Evolutionary conservation across 164 flowering plant genomes (phyloP).

Genomic region (Annona squamosa): DNA sequence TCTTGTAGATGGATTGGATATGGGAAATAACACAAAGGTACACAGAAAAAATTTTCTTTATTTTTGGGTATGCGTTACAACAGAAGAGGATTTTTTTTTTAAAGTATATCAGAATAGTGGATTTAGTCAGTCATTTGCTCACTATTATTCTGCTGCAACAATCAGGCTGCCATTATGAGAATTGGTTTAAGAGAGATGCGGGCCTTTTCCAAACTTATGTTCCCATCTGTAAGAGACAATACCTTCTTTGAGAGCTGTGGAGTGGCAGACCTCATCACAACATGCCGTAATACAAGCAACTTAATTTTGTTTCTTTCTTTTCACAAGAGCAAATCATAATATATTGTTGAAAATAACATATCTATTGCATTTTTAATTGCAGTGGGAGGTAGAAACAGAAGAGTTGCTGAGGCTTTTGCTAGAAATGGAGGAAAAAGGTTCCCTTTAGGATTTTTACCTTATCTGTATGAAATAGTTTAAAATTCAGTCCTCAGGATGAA

Average conservation of each 20-base stretch:
- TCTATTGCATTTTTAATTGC: constrained; percentile 11
- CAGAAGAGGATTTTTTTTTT: background rate
- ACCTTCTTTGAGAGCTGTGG: constrained; percentile 99
- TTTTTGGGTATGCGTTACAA: too few species aligned
- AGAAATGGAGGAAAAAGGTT: constrained; percentile 82
- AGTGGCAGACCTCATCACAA: constrained; percentile 91
- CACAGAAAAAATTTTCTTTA: too few species aligned
- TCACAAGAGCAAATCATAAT: background rate
- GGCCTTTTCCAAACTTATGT: constrained; percentile 81
- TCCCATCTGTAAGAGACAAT: constrained; percentile 71
- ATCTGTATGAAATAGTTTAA: background rate
- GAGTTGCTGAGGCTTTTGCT: constrained; percentile 94
- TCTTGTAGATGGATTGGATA: constrained; percentile 88
- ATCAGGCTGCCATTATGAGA: constrained; percentile 95
- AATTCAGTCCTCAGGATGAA: background rate
- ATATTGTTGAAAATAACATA: background rate
- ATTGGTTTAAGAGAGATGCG: constrained; percentile 92
- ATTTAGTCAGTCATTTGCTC: background rate
- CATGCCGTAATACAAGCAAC: constrained; percentile 63
- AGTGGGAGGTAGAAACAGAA: constrained; percentile 99
- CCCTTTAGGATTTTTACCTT: background rate
- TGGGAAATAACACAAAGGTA: constrained; percentile 97
- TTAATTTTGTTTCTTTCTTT: background rate
- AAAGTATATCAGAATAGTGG: background rate
- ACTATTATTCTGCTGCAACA: background rate